Percentiles rank a stretch among this genome's conserved stretches.
These are phyloP conservation scores for Neonectria sp. DNA, from an alignment of 2,329 filamentous ascomycete species.

Conservation along the genomic window DNA sequence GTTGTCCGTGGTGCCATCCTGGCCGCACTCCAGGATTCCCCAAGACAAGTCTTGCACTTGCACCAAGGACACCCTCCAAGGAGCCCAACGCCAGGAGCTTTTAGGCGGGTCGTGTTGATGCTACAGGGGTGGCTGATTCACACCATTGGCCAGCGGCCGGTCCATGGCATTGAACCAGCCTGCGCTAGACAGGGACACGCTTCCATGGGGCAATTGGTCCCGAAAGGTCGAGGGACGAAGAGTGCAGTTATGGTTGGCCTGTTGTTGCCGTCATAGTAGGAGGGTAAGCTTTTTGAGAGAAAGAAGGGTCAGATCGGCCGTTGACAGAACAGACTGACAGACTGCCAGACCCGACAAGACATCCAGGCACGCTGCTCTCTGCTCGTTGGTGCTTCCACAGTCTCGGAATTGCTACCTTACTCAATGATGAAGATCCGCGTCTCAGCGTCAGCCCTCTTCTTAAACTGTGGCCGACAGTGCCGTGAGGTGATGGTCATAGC, in stretches of 20 bases:
- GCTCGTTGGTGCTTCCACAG: background rate
- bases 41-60: conserved; percentile 41
- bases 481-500: conserved; percentile 4
- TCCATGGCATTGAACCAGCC: conserved; percentile 49
- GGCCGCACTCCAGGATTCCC: conserved; percentile 48
- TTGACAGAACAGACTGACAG: conserved; percentile 4
- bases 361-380: conserved; percentile 9
- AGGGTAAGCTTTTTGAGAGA: conserved; percentile 15
- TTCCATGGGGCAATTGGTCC: conserved; percentile 31
- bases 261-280: conserved; percentile 13
- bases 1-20: conserved; percentile 46
- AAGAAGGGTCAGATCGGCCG: conserved; percentile 18
- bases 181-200: conserved; percentile 49
- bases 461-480: background rate
- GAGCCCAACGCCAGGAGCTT: conserved; percentile 40
- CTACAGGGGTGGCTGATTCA: conserved; percentile 35
- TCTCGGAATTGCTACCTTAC: background rate
- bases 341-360: background rate
- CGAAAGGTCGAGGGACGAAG: conserved; percentile 34
- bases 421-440: conserved; percentile 9
- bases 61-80: conserved; percentile 10
- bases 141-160: conserved; percentile 48
- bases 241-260: conserved; percentile 10
- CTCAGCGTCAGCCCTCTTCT: conserved; percentile 5
- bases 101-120: conserved; percentile 49